These are phyloP conservation scores for Azolla pinnata DNA, from an alignment of 75 land plant species.

Conservation along the genomic window DNA sequence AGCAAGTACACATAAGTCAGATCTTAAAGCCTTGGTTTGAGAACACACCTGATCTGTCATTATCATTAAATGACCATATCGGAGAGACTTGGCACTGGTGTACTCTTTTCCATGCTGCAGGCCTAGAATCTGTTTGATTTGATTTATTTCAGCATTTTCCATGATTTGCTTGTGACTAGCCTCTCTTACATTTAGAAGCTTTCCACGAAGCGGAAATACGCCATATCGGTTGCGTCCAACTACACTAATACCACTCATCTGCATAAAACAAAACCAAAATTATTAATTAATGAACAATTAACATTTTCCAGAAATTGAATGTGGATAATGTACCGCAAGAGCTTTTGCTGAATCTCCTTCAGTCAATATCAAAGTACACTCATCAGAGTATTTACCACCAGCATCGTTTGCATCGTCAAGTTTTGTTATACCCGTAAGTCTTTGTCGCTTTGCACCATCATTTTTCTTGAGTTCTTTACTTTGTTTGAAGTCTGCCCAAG, in stretches of 20 bases:
- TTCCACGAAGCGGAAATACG: conserved; percentile 88
- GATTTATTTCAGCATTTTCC: conserved; percentile 76
- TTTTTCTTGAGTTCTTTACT: conserved; percentile 94
- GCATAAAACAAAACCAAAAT: conserved; percentile 4
- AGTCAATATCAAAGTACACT: conserved; percentile 87
- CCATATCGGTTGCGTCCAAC: conserved; percentile 90
- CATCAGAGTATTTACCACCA: conserved; percentile 75
- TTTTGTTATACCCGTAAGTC: conserved; percentile 56
- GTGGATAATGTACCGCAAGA: conserved; percentile 66
- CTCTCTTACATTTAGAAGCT: conserved; percentile 89
- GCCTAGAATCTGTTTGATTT: conserved; percentile 81
- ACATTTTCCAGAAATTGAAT: not conserved
- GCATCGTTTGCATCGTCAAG: conserved; percentile 96
- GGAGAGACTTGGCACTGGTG: conserved; percentile 53
- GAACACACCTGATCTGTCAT: conserved; percentile 97
- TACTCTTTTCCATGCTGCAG: conserved; percentile 84
- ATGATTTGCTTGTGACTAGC: conserved; percentile 66
- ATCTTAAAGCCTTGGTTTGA: not conserved
- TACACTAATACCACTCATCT: conserved; percentile 91
- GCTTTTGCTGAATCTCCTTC: conserved; percentile 99
- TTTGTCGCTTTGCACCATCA: conserved; percentile 72
- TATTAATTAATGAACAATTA: not conserved
- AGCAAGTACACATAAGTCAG: not conserved
- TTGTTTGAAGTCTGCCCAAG: conserved; percentile 96
- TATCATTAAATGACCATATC: conserved; percentile 98